These are phyloP conservation scores for Citrus glauca DNA, from an alignment of 345 rosid genomes.

Conservation along the genomic window DNA sequence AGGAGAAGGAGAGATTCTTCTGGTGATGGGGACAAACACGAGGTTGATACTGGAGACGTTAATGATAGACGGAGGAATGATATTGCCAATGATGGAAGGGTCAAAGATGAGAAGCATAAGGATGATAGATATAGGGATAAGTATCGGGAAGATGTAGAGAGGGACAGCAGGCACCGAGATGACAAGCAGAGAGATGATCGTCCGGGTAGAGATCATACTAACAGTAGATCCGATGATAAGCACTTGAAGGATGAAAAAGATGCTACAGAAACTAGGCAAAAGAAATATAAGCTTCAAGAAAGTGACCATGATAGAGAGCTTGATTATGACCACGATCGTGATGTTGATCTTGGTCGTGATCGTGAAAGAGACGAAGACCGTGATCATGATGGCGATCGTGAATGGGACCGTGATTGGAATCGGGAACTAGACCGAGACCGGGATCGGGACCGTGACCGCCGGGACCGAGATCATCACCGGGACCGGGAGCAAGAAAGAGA, in stretches of 20 bases:
- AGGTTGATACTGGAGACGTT: slow-evolving; percentile 52
- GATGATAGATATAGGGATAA: slow-evolving; percentile 55
- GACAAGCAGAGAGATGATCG: slow-evolving; percentile 73
- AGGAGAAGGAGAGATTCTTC: slow-evolving; percentile 66
- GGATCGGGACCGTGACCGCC: slow-evolving; percentile 27
- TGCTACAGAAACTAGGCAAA: slow-evolving; percentile 34
- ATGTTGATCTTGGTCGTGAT: slow-evolving; percentile 25
- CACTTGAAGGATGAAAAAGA: slow-evolving; percentile 52
- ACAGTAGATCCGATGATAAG: slow-evolving; percentile 57
- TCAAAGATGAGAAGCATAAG: slow-evolving; percentile 61
- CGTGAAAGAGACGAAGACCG: slow-evolving; percentile 30
- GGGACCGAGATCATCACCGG: slow-evolving; percentile 14
- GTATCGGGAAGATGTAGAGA: slow-evolving; percentile 46
- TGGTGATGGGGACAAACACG: slow-evolving; percentile 55
- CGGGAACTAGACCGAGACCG: slow-evolving; percentile 30
- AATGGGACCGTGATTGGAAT: slow-evolving; percentile 35
- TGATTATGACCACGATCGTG: slow-evolving; percentile 36
- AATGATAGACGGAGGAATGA: slow-evolving; percentile 54
- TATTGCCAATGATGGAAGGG: slow-evolving; percentile 48
- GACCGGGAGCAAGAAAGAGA: slow-evolving; percentile 31
- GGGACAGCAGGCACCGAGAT: slow-evolving; percentile 53
- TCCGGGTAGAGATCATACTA: slow-evolving; percentile 43
- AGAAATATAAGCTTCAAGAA: slow-evolving; percentile 56
- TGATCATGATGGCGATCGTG: slow-evolving; percentile 34
- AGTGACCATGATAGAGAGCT: slow-evolving; percentile 41